Conservation (phyloP, 2,329 filamentous ascomycete genomes). For the Aspergillus oerlinghausenensis region DNA sequence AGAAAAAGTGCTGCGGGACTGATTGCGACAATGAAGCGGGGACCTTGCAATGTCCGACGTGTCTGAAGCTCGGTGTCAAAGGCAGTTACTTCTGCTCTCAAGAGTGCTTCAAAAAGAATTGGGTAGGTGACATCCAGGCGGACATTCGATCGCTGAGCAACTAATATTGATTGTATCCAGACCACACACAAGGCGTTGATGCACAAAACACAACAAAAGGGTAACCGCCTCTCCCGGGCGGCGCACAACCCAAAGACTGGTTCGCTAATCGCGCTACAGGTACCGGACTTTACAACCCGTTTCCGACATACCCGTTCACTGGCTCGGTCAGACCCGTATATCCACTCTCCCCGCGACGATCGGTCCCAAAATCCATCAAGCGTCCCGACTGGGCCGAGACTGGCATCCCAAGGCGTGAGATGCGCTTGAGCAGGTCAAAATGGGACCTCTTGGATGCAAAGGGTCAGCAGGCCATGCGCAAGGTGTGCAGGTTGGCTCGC, state of each 20-base stretch:
- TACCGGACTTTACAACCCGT: conserved; percentile 79
- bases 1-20: conserved; percentile 58
- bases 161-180: background rate
- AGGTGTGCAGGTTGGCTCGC: conserved; percentile 73
- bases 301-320: conserved; percentile 74
- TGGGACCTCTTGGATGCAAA: conserved; percentile 70
- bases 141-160: conserved; percentile 1
- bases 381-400: conserved; percentile 78
- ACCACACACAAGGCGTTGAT: conserved; percentile 49
- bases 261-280: conserved; percentile 69
- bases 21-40: conserved; percentile 81
- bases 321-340: conserved; percentile 78
- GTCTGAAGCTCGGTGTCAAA: conserved; percentile 76
- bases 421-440: conserved; percentile 64
- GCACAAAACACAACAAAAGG: conserved; percentile 63
- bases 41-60: conserved; percentile 82
- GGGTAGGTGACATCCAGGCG: conserved; percentile 58
- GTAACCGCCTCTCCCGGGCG: conserved; percentile 51
- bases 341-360: conserved; percentile 64
- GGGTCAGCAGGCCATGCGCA: conserved; percentile 79
- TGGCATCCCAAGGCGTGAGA: conserved; percentile 61
- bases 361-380: conserved; percentile 69
- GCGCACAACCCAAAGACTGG: background rate
- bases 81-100: conserved; percentile 70
- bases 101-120: conserved; percentile 94